Conservation (phyloP, 371 early-diverging fungal species). For the Actinomucor elegans region DNA sequence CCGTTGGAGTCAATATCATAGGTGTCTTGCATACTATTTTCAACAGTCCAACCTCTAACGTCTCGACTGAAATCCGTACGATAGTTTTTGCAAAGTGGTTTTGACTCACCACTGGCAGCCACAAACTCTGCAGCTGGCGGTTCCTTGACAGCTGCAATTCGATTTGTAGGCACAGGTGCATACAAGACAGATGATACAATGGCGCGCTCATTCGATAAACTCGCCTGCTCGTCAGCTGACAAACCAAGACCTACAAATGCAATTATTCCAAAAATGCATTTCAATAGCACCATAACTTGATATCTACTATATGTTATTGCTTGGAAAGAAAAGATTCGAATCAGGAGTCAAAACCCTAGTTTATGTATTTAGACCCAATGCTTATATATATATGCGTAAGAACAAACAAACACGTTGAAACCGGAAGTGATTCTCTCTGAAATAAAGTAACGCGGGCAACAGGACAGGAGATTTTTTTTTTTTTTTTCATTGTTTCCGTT, state of each 20-base stretch:
- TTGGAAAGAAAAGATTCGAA: no score
- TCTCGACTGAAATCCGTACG: conserved; percentile 11
- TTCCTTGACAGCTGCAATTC: neutral
- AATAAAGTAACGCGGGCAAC: no score
- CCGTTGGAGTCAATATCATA: conserved; percentile 13
- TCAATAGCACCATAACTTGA: conserved; percentile 1
- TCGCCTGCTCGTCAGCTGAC: no score
- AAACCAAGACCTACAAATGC: no score
- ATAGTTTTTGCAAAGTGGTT: conserved; percentile 13
- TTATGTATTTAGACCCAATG: no score
- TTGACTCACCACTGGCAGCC: conserved; percentile 5
- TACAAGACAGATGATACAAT: conserved; percentile 17
- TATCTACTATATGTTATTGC: no score
- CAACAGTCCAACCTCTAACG: conserved; percentile 18
- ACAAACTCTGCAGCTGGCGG: neutral
- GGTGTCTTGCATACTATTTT: conserved; percentile 24
- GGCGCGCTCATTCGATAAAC: conserved; percentile 3
- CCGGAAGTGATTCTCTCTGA: no score
- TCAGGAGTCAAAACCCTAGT: no score
- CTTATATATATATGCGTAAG: no score
- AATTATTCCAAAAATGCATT: neutral
- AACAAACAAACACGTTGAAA: no score
- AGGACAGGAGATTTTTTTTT: no score
- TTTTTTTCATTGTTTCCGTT: no score
- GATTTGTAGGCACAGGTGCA: conserved; percentile 15